Evolutionary conservation across 208 protist genomes (phyloP).

Genomic region (Trypanosoma boissoni): DNA sequence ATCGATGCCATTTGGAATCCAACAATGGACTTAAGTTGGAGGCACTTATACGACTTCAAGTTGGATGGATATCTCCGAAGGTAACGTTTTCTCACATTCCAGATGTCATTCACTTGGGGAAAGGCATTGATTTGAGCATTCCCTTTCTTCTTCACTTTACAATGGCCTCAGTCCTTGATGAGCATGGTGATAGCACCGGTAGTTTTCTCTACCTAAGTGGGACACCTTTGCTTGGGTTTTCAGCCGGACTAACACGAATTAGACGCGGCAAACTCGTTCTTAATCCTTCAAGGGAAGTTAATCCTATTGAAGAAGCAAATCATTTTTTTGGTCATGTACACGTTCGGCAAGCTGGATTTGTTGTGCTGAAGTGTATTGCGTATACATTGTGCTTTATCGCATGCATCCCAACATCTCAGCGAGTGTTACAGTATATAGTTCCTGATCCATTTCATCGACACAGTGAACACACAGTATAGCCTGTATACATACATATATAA

Average conservation of each 20-base stretch:
- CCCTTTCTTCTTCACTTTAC: constrained; percentile 81
- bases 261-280: constrained; percentile 63
- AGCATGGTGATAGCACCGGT: constrained; percentile 73
- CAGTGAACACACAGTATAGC: constrained; percentile 42
- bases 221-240: constrained; percentile 78
- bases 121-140: constrained; percentile 76
- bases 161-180: constrained; percentile 79
- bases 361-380: constrained; percentile 55
- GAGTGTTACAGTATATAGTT: constrained; percentile 53
- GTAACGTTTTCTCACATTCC: constrained; percentile 69
- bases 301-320: constrained; percentile 55
- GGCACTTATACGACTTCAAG: constrained; percentile 69
- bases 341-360: constrained; percentile 74
- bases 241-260: constrained; percentile 57
- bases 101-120: constrained; percentile 73
- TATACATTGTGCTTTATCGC: constrained; percentile 62
- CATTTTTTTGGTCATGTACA: constrained; percentile 79
- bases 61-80: constrained; percentile 86
- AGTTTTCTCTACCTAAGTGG: constrained; percentile 83
- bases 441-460: constrained; percentile 76
- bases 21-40: constrained; percentile 67
- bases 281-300: constrained; percentile 59
- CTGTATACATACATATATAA: constrained; percentile 9
- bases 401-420: constrained; percentile 67
- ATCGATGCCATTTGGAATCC: constrained; percentile 67